These are phyloP conservation scores for Wickerhamiella brachini DNA, from an alignment of 805 yeast genomes.

Conservation along the genomic window DNA sequence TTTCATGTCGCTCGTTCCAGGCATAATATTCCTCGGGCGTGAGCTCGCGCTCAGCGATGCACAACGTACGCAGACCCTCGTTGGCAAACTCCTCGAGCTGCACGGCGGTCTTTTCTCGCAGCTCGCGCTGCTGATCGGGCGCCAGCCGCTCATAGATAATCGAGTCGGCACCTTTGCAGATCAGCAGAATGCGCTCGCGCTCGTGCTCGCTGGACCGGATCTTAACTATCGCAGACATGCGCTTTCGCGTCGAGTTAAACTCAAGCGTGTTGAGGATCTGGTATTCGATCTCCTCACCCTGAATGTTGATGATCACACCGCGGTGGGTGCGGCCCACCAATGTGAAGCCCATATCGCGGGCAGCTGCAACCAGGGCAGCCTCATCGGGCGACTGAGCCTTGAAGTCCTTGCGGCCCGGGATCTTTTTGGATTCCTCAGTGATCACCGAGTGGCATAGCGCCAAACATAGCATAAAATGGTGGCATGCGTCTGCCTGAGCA, in stretches of 20 bases:
- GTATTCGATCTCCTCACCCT: constrained; percentile 36
- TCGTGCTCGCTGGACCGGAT: constrained; percentile 19
- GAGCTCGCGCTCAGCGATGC: constrained; percentile 52
- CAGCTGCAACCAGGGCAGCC: constrained; percentile 66
- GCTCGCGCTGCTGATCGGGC: constrained; percentile 28
- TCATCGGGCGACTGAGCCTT: constrained; percentile 84
- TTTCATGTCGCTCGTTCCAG: constrained; percentile 44
- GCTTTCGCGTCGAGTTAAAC: constrained; percentile 60
- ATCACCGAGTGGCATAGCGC: constrained; percentile 72
- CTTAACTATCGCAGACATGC: constrained; percentile 61
- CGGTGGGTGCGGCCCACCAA: constrained; percentile 44
- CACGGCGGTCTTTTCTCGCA: constrained; percentile 48
- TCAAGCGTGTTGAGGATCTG: constrained; percentile 48
- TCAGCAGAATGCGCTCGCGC: constrained; percentile 32
- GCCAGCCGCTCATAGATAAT: constrained; percentile 46
- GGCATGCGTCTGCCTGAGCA: constrained; percentile 37
- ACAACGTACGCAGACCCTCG: constrained; percentile 69
- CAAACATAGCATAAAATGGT: constrained; percentile 51
- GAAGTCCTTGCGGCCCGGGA: constrained; percentile 33
- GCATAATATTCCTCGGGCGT: constrained; percentile 31
- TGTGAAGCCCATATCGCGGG: constrained; percentile 61
- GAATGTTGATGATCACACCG: constrained; percentile 32
- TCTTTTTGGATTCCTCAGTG: constrained; percentile 35
- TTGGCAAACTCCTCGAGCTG: constrained; percentile 63
- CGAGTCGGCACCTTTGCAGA: constrained; percentile 69